phyloP scores from a whole-genome alignment of 345 rosid species.

The Clarkia xantiana region DNA sequence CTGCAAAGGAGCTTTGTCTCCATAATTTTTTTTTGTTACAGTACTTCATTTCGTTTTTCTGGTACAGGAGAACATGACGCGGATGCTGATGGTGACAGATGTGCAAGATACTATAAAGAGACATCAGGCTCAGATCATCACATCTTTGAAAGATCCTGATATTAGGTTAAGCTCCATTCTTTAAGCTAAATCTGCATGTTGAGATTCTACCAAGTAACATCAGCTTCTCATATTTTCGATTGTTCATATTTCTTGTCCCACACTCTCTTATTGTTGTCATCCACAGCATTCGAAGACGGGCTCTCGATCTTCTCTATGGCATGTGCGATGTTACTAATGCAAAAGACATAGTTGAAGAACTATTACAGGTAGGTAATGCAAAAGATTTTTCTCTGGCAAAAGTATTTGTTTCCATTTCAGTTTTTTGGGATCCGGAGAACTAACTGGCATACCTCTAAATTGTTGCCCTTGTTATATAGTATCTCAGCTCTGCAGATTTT shows the following conservation, averaged over 20 bases:
- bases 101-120: slow-evolving; percentile 95
- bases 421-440: background rate
- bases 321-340: slow-evolving; percentile 99
- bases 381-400: background rate
- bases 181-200: background rate
- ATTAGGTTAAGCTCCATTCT: slow-evolving; percentile 40
- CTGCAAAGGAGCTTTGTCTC: slow-evolving; percentile 1
- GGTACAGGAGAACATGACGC: slow-evolving; percentile 93
- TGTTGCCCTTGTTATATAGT: slow-evolving; percentile 34
- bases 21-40: background rate
- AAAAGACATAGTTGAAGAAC: slow-evolving; percentile 97
- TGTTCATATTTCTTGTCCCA: background rate
- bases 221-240: background rate
- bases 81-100: slow-evolving; percentile 97
- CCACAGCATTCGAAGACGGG: slow-evolving; percentile 95
- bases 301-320: slow-evolving; percentile 95
- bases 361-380: slow-evolving; percentile 57
- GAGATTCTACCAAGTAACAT: background rate
- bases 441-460: slow-evolving; percentile 3
- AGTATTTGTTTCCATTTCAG: background rate
- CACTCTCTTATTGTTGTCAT: background rate
- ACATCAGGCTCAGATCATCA: slow-evolving; percentile 95
- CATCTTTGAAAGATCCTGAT: slow-evolving; percentile 96
- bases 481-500: slow-evolving; percentile 94
- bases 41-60: slow-evolving; percentile 11